These are phyloP conservation scores for Nicotiana tabacum DNA, from an alignment of 257 asterid species.

Conservation along the genomic window DNA sequence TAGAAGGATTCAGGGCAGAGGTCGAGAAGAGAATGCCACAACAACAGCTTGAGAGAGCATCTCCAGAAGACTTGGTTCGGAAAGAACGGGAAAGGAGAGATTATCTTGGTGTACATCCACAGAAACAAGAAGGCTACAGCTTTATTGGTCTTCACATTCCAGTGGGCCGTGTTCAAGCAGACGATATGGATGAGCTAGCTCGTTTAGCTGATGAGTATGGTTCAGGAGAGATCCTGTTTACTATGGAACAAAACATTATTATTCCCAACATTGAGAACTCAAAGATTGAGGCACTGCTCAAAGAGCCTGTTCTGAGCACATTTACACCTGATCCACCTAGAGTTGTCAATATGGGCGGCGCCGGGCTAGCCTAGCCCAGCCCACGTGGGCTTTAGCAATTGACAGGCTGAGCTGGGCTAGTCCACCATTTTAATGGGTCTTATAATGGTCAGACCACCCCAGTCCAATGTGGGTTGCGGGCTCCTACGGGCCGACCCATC, in stretches of 20 bases:
- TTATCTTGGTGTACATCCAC: slow-evolving; percentile 73
- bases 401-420: too few relatives aligned
- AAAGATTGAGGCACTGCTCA: slow-evolving; percentile 45
- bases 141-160: slow-evolving; percentile 86
- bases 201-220: too few relatives aligned
- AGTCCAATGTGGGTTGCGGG: too few relatives aligned
- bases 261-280: slow-evolving; percentile 72
- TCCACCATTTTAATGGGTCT: too few relatives aligned
- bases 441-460: too few relatives aligned
- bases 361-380: too few relatives aligned
- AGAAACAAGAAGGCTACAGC: slow-evolving; percentile 76
- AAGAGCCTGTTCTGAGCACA: slow-evolving; percentile 53
- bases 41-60: neutral
- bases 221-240: too few relatives aligned
- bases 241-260: slow-evolving; percentile 79
- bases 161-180: slow-evolving; percentile 85
- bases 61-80: too few relatives aligned
- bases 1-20: slow-evolving; percentile 83
- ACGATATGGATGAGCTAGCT: slow-evolving; percentile 22
- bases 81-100: slow-evolving; percentile 29
- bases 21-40: slow-evolving; percentile 80
- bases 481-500: too few relatives aligned
- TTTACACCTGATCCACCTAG: slow-evolving; percentile 28
- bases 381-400: too few relatives aligned
- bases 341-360: too few relatives aligned